Base-by-base conservation (phyloP, 495 filamentous ascomycete genomes). In the Usnea hakonensis region DNA sequence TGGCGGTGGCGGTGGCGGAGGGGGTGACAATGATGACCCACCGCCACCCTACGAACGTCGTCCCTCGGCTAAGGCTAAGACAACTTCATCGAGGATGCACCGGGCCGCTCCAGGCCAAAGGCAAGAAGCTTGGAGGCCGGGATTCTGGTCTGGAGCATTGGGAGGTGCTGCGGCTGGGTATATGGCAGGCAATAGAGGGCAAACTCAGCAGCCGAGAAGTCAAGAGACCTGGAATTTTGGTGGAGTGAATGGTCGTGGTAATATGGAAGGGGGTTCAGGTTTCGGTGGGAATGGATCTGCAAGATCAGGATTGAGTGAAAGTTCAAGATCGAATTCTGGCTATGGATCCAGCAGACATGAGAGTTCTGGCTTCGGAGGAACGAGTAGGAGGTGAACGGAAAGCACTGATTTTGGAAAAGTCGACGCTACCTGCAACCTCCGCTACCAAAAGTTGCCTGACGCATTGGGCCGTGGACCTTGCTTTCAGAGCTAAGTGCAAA, bases 281-380 rank as follows among this genome's bases (percentile, higher is more conserved):
- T 68, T 50, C 46, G 26, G 23, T 14, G 5, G 74, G n/a, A 77
- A 55, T 60, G 71, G 63, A 55, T 71, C 60, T 64, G 75, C 73
- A 16, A 69, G 70, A 33, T 72, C 74, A 13, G 67, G 74, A 41
- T 70, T 69, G n/a, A 76, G 73, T 59, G 68, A 68, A 36, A 76
- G 81, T 46, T 65, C 67, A 5, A 76, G 79, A 33, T 65, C 67
- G 19, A 70, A 74, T 57, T 74, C 75, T 76, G 71, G 76, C 72
- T 73, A 81, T 41, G 75, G 84, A 5, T 73, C 76, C 21, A 70
- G 83, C 10, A 83, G 85, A 61, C 81, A 89, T 66, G 82, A 90
- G 62, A 91, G 87, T 65, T 96, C 91, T 9, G 94, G 94, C 1
- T 97, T 95, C 76, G 94, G 94, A 9, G 90, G 90, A 16, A 96